Base-by-base conservation (phyloP, 371 early-diverging fungal genomes). In the Rhizopus sp. region DNA sequence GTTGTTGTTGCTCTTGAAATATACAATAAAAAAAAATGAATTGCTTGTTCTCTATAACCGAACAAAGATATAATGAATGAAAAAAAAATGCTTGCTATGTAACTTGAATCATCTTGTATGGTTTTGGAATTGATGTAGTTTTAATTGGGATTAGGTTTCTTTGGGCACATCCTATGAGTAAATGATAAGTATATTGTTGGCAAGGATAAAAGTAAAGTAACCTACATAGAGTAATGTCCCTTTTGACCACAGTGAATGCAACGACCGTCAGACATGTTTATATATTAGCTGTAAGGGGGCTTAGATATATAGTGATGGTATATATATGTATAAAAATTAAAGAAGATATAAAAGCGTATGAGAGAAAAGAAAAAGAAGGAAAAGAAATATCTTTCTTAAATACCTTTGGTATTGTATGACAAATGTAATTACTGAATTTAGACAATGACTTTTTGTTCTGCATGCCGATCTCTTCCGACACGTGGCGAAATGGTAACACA, bases 161-260 rank as follows among this genome's bases (percentile, higher is more conserved):
- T 66, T 15, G 77, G 77, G 55, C 77, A 72, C 68, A 70, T 69
- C 60, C 72, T 72, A 38, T 37, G 42, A 15, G 6, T 10, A 52
- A 55, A 42, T 9, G 45, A 45, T 49, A 53, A 34, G 33, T 37
- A 61, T 42, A 50, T 23, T 23, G 23, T 7, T 41, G 33, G 13
- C 32, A 46, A 44, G 8, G 31, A 29, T 37, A 44, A 37, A 15
- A 44, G 30, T 38, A 17, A 47, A 34, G 17, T 41, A 52, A 60
- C 72, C 61, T 75, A 75, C 75, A 76, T 72, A 15, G 73, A 72
- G 50, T 76, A 76, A 54, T 76, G 77, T 34, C 77, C 77, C 56
- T 70, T 72, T 64, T 69, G 63, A 59, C 73, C 77, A 65, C 73
- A 76, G 50, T 76, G 77, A 52, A 76, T 70, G 52, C 77, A 76